Percentiles rank a stretch among this genome's conserved stretches.
Conservation (phyloP, 257 asterid genomes). For the Solanum pennellii region DNA sequence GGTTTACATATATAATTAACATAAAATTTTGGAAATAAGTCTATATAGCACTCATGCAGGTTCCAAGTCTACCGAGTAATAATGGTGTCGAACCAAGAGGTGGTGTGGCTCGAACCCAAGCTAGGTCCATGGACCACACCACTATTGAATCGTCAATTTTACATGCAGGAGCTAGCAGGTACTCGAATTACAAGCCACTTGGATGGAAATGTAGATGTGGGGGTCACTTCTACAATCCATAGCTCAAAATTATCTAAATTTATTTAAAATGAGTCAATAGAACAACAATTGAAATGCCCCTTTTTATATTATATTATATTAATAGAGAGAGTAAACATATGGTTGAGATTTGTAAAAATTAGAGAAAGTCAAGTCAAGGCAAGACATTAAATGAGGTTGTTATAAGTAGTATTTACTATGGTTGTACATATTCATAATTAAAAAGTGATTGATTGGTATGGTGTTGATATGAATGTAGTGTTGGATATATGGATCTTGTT, state of each 20-base stretch:
- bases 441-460: background rate
- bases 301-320: too few species aligned
- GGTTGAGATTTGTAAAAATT: background rate
- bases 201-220: conserved; percentile 98
- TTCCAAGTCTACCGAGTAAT: conserved; percentile 60
- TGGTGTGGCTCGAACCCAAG: background rate
- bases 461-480: background rate
- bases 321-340: background rate
- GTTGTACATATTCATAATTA: background rate
- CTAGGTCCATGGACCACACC: conserved; percentile 11
- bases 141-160: background rate
- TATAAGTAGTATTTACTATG: background rate
- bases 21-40: background rate
- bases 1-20: background rate
- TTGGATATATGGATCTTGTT: background rate
- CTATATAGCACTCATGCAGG: conserved; percentile 22
- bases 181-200: conserved; percentile 98
- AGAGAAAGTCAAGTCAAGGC: background rate
- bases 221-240: conserved; percentile 78
- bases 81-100: conserved; percentile 14
- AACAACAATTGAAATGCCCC: too few species aligned
- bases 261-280: too few species aligned
- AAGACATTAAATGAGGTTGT: background rate
- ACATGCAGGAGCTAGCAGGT: conserved; percentile 33
- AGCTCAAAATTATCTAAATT: background rate